Conservation (phyloP, 2,329 filamentous ascomycete genomes). For the Colletotrichum cuscutae region DNA sequence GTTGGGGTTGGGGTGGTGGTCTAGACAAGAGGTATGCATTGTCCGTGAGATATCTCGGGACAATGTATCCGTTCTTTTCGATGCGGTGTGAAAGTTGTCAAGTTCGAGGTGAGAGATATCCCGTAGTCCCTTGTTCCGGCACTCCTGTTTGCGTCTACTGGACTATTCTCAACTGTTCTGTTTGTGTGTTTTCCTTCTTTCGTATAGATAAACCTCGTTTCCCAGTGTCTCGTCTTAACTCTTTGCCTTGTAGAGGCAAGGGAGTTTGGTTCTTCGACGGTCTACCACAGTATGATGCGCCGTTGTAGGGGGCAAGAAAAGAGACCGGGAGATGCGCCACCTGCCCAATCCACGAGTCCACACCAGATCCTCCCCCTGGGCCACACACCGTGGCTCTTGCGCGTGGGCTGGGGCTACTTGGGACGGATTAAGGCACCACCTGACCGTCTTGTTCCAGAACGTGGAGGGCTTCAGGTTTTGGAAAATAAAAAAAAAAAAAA, state of each 20-base stretch:
- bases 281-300: background rate
- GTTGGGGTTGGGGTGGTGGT: background rate
- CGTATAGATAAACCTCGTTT: background rate
- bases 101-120: background rate
- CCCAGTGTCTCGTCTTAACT: background rate
- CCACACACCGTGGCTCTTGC: background rate
- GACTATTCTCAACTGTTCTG: background rate
- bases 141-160: background rate
- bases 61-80: background rate
- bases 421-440: conserved; percentile 22
- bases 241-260: background rate
- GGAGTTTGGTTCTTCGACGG: background rate
- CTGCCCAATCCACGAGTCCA: conserved; percentile 6
- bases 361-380: conserved; percentile 4
- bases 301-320: background rate
- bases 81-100: background rate
- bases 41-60: conserved; percentile 8
- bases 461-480: conserved; percentile 8
- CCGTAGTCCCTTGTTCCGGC: background rate
- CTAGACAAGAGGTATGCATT: background rate
- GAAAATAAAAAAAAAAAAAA: too few species aligned
- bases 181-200: background rate
- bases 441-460: conserved; percentile 17
- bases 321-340: conserved; percentile 19
- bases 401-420: conserved; percentile 12